phyloP scores from a whole-genome alignment of 1,284 basidiomycete species.

The Boletus hoseneyae region DNA sequence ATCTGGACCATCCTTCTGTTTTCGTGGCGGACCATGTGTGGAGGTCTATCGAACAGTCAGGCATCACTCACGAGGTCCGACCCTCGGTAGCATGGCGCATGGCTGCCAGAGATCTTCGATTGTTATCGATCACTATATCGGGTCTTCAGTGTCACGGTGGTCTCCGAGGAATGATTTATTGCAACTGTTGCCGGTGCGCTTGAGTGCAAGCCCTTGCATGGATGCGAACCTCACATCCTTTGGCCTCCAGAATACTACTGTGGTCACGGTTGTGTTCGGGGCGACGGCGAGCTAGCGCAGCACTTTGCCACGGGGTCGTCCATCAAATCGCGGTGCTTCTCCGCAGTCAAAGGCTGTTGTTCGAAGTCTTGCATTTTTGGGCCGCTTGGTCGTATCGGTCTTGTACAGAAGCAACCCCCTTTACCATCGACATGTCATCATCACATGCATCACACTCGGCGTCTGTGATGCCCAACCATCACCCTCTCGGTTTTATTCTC shows the following conservation, averaged over 20 bases:
- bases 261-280: conserved; percentile 32
- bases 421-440: conserved; percentile 35
- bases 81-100: conserved; percentile 41
- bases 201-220: conserved; percentile 36
- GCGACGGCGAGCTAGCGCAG: conserved; percentile 36
- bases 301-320: conserved; percentile 36
- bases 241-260: conserved; percentile 21
- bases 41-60: conserved; percentile 30
- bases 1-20: conserved; percentile 39
- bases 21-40: conserved; percentile 20
- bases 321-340: conserved; percentile 11
- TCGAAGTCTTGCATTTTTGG: conserved; percentile 6
- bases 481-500: conserved; percentile 32
- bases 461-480: conserved; percentile 26
- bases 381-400: conserved; percentile 8
- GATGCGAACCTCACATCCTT: conserved; percentile 28
- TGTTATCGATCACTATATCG: conserved; percentile 44
- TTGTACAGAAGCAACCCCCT: conserved; percentile 23
- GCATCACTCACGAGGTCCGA: conserved; percentile 46
- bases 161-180: conserved; percentile 23
- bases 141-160: conserved; percentile 35
- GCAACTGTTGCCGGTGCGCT: conserved; percentile 36
- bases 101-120: conserved; percentile 35
- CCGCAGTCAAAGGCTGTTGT: conserved; percentile 15
- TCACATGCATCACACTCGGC: conserved; percentile 35